Base-by-base conservation (phyloP, 2,329 filamentous ascomycete species). In the Xylariaceae sp. region DNA sequence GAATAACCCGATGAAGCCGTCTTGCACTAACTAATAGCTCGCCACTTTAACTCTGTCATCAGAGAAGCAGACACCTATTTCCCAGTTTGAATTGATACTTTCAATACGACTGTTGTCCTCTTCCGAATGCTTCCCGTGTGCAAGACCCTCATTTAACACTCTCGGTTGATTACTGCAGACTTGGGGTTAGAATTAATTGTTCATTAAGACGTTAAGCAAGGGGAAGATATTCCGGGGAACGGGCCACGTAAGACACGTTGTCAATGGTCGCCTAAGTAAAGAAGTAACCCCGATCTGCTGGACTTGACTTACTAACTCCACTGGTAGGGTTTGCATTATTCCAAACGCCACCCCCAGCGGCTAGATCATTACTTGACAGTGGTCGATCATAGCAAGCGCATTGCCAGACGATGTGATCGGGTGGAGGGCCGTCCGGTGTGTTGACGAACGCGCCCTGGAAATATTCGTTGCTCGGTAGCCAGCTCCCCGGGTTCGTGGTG, bases 391-490 rank as follows among this genome's bases (percentile, higher is more conserved):
- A 65, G 20, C 62, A 65, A 2, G 60, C 52, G 20, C 62, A 63
- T 32, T 65, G 60, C 58, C 62, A 65, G 18, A 63, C 23, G 12
- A 64, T 54, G 12, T 63, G 60, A 23, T 61, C 20, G 1, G 62
- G 60, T 2, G 52, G 50, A 40, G 61, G 46, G 18, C 62, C 62
- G 3, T 58, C 58, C 1, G 62, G 62, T 2, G 62, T 63, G 46
- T 65, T 65, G 40, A 64, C 62, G 32, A 61, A 57, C 12, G 56
- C 60, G 29, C 62, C 62, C 41, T 65, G 54, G 29, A 60, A 65
- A 44, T 54, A 60, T 23, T 54, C 60, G 10, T 32, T 49, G 29
- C 57, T 58, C 10, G 62, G 62, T 6, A 63, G 52, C 62, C 62
- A 65, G 21, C 50, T 54, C 9, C 60, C 62, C n/a, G 60, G 57